Evolutionary conservation across 371 early-diverging fungal species (phyloP).

Genomic region (Fennellomyces sp.): DNA sequence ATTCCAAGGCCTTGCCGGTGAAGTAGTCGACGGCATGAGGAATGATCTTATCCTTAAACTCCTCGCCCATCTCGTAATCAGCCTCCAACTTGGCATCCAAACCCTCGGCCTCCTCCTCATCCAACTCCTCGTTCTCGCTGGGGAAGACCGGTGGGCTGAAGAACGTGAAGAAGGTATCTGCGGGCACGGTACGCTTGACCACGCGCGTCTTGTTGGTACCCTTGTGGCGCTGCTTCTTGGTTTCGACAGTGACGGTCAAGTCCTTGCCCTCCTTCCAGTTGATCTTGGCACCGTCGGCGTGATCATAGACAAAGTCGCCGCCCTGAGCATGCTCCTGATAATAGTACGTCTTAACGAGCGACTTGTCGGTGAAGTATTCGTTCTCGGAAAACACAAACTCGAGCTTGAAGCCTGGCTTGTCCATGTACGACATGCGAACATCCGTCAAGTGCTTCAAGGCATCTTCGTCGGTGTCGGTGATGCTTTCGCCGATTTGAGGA

Average conservation of each 20-base stretch:
- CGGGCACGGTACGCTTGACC: constrained; percentile 93
- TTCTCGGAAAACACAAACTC: constrained; percentile 91
- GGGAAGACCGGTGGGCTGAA: constrained; percentile 86
- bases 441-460: constrained; percentile 84
- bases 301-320: constrained; percentile 86
- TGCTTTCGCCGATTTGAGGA: constrained; percentile 75
- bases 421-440: constrained; percentile 83
- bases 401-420: constrained; percentile 90
- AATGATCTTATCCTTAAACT: constrained; percentile 94
- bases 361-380: constrained; percentile 85
- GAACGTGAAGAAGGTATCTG: constrained; percentile 95
- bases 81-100: constrained; percentile 83
- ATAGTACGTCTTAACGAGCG: constrained; percentile 90
- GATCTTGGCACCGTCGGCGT: constrained; percentile 88
- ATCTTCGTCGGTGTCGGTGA: constrained; percentile 89
- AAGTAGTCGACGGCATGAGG: constrained; percentile 97
- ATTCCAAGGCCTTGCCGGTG: constrained; percentile 93
- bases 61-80: constrained; percentile 88
- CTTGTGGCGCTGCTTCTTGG: constrained; percentile 98
- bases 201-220: constrained; percentile 96
- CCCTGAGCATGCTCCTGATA: constrained; percentile 75
- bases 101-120: constrained; percentile 77
- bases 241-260: constrained; percentile 87
- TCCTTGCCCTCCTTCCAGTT: constrained; percentile 97
- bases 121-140: constrained; percentile 72